These are phyloP conservation scores for Ceriops tagal DNA, from an alignment of 345 rosid species.

Conservation along the genomic window DNA sequence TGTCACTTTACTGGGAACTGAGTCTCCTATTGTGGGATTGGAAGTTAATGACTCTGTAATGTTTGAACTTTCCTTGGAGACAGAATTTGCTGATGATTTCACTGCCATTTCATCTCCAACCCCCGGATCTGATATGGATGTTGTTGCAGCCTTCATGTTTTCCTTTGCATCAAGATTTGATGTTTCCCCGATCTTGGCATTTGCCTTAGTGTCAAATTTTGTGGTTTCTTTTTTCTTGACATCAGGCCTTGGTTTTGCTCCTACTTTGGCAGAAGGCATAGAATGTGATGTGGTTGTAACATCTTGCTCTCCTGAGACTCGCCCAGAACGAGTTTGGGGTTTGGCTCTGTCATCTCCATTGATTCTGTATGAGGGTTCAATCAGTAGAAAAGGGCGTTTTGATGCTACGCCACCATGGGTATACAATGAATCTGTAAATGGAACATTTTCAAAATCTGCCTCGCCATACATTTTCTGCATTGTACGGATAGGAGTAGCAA, in stretches of 20 bases:
- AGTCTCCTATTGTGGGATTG: constrained; percentile 18
- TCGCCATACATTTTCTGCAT: constrained; percentile 27
- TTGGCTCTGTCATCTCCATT: constrained; percentile 41
- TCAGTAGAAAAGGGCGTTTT: constrained; percentile 26
- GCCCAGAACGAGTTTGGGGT: constrained; percentile 43
- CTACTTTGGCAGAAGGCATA: constrained; percentile 36
- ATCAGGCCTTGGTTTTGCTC: constrained; percentile 34
- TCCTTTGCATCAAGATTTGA: constrained; percentile 36
- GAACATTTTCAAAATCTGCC: constrained; percentile 28
- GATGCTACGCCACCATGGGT: constrained; percentile 17
- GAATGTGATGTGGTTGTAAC: constrained; percentile 35
- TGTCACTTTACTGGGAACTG: constrained; percentile 19
- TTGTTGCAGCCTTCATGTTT: constrained; percentile 24
- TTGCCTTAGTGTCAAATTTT: constrained; percentile 28
- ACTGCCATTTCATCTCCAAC: constrained; percentile 29
- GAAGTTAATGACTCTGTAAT: constrained; percentile 21
- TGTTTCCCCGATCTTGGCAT: constrained; percentile 37
- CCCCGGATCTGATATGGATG: constrained; percentile 30
- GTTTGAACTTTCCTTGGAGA: constrained; percentile 22
- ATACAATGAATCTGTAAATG: constrained; percentile 22
- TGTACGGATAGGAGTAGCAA: constrained; percentile 30
- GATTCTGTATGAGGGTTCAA: constrained; percentile 33
- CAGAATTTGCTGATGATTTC: constrained; percentile 32
- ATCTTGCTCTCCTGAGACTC: constrained; percentile 47
- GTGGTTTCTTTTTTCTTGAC: constrained; percentile 36